Conservation (phyloP, 441 rosid genomes). For the Bruguiera hainesii region DNA sequence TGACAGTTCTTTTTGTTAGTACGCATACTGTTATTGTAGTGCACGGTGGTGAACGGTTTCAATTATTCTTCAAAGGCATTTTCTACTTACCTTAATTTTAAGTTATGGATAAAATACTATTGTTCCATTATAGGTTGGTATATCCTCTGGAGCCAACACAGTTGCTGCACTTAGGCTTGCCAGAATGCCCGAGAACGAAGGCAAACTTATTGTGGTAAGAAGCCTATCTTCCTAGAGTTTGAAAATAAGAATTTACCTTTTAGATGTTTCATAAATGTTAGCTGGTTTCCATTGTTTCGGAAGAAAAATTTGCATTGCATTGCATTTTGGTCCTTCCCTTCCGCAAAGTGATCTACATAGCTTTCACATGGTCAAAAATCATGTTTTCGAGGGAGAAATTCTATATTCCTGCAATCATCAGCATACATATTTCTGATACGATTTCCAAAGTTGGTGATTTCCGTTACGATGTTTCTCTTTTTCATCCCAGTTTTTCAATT, state of each 20-base stretch:
- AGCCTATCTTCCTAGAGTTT: not conserved
- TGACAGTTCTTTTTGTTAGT: too few species aligned
- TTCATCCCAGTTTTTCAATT: too few species aligned
- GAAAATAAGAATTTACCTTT: not conserved
- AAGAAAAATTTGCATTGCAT: too few species aligned
- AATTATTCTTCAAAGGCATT: not conserved
- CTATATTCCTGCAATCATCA: not conserved
- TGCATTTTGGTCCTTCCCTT: too few species aligned
- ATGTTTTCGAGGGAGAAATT: too few species aligned
- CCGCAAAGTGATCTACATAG: too few species aligned
- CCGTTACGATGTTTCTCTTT: too few species aligned
- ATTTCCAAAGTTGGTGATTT: not conserved
- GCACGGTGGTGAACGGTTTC: too few species aligned
- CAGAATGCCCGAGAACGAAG: slow-evolving; percentile 82
- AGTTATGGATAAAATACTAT: not conserved
- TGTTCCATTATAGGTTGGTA: slow-evolving; percentile 63
- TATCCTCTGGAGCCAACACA: slow-evolving; percentile 89
- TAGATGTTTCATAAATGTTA: not conserved
- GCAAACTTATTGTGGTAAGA: slow-evolving; percentile 90
- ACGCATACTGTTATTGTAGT: too few species aligned
- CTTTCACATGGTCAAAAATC: too few species aligned
- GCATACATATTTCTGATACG: not conserved
- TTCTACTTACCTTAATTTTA: not conserved
- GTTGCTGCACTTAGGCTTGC: slow-evolving; percentile 82
- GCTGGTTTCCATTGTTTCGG: too few species aligned